A percentile compares a stretch with the other conserved stretches of the same genome.
These are phyloP conservation scores for Sphagnum fallax DNA, from an alignment of 228 moss, liverwort and hornwort species.

Conservation along the genomic window DNA sequence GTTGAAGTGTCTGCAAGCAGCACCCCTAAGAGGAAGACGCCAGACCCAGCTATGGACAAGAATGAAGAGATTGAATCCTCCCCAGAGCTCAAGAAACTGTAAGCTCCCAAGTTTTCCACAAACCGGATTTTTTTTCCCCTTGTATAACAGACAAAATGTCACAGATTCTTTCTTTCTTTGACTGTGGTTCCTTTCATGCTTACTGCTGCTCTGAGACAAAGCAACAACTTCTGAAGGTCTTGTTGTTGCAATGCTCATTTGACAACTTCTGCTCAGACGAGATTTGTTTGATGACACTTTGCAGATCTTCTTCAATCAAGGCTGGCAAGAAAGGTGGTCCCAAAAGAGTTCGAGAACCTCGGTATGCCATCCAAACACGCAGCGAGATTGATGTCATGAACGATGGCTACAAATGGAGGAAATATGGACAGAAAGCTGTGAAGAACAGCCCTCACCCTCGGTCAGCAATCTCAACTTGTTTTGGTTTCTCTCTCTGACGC, in stretches of 20 bases:
- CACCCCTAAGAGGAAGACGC: slow-evolving; percentile 39
- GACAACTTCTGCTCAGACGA: too few species aligned
- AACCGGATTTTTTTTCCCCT: too few species aligned
- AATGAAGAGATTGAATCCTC: slow-evolving; percentile 40
- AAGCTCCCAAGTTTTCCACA: slow-evolving; percentile 3
- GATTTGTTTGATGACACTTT: too few species aligned
- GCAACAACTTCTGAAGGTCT: too few species aligned
- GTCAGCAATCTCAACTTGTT: slow-evolving; percentile 3
- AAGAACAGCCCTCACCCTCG: slow-evolving; percentile 50
- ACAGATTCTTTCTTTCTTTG: too few species aligned
- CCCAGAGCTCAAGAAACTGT: slow-evolving; percentile 40
- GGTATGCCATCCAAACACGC: slow-evolving; percentile 48
- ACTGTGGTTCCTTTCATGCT: too few species aligned
- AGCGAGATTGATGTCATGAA: slow-evolving; percentile 47
- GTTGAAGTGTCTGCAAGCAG: slow-evolving; percentile 11
- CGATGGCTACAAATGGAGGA: slow-evolving; percentile 62
- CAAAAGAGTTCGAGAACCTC: slow-evolving; percentile 45
- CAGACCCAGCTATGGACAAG: slow-evolving; percentile 41
- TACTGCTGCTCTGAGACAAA: too few species aligned
- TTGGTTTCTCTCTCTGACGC: too few species aligned
- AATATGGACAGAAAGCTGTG: slow-evolving; percentile 56
- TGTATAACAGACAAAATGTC: too few species aligned
- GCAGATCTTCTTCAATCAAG: slow-evolving; percentile 10
- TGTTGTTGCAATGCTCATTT: too few species aligned
- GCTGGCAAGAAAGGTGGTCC: slow-evolving; percentile 24